Evolutionary conservation across 169 alveolate genomes (phyloP), one percentile per base, ranked within the genome.

Genomic region (Hammondia hammondi): DNA sequence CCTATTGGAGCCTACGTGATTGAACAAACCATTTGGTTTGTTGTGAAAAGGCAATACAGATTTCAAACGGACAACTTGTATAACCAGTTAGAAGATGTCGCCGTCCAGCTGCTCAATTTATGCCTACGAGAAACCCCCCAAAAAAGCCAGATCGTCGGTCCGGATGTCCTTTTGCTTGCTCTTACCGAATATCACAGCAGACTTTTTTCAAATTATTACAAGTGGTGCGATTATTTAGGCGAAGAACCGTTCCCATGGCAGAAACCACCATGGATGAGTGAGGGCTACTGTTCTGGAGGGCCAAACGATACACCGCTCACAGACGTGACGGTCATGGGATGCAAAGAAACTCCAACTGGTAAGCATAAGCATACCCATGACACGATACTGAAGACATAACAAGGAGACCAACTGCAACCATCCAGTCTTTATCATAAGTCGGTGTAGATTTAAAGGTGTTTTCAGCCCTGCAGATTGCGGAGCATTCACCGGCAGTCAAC

Each of bases 151-250:
- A 7, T 46, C 56, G 24, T 87, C 29, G 95, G 95, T 14, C 95
- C 95, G 12, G 93, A 85, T 4, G n/a, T 93, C n/a, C 61, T 93
- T 19, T 56, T 72, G n/a, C 90, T 85, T 39, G 84, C 93, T 10
- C 91, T 93, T 7, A 73, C 72, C 61, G 93, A 88, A 43, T 93
- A 88, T 43, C 95, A 93, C 91, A 45, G 85, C 24, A 85, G 93
- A 46, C 91, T 93, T 45, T 93, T 93, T 52, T 91, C 93, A 32
- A 93, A 93, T 85, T 93, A 93, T 72, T 88, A 77, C 85, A 93
- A 88, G 81, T 93, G 95, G 95, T 93, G 95, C 57, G 93, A 93
- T 61, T 93, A 93, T 73, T 37, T 93, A 70, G 95, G 93, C 24
- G 85, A 85, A 21, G 57, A 39, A 4, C 95, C 95, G 9, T 93